Evolutionary conservation across 1,284 basidiomycete species (phyloP), one percentile per base, ranked within the genome.

Genomic region (Austroboletus niveus): DNA sequence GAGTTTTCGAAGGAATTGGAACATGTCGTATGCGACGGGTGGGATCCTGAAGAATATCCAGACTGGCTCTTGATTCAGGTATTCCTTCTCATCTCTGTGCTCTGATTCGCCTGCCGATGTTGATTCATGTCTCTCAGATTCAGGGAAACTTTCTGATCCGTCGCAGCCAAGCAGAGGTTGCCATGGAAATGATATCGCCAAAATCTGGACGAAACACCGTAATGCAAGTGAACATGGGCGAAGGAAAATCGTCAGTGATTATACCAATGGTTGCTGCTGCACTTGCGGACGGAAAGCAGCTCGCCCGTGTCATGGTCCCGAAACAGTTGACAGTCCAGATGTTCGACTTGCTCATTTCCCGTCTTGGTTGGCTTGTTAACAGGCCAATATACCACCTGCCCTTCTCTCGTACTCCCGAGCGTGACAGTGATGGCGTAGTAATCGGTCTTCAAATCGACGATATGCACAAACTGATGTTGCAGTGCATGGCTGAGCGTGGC

Each of bases 31-130:
- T 49, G 45, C 12, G 49, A 61, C 12, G 51, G 36, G 8, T 47
- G 57, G 51, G 36, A 58, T 34, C 49, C 59, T 4, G 47, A 58
- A 11, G 32, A 38, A 3, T 48, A 66, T 43, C 55, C 65, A 2
- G 75, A 76, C 48, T 79, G 77, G 77, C 60, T 78, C 0, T 55
- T 78, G 20, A 68, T 78, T 11, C 75, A 78, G 65, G 72, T 76
- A 11, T 9, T 8, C 7, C 22, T 34, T 2, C 5, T 6, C 22
- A 27, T 27, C 6, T 27, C 27, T 12, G 22, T 7, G 10, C 17
- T 20, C 36, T 9, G 11, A 8, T 22, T 39, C 11, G 30, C 30
- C 8, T n/a, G 10, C 4, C 10, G 20, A 39, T 9, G 5, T 39
- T 22, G 5, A 5, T 22, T 4, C 17, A 9, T 32, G 4, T 11